These are phyloP conservation scores for Moelleriella libera DNA, from an alignment of 2,329 filamentous ascomycete species.

Conservation along the genomic window DNA sequence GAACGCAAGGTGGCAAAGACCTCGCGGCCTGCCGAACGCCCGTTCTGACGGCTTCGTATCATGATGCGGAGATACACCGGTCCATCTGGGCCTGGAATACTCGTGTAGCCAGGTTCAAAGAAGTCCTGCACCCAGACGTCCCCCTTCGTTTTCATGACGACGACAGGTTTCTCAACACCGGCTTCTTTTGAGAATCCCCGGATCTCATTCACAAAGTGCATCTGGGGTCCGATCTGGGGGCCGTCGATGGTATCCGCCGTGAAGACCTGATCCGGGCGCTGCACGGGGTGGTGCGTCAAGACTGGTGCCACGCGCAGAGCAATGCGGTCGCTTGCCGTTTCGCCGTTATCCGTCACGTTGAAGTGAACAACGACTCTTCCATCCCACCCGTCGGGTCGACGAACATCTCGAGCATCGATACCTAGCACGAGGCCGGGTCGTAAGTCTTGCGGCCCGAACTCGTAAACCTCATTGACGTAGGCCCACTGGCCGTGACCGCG, in stretches of 20 bases:
- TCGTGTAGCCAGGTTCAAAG: conserved; percentile 22
- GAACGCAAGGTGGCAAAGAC: conserved; percentile 17
- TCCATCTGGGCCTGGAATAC: conserved; percentile 21
- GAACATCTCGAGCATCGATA: conserved; percentile 19
- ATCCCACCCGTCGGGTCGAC: conserved; percentile 12
- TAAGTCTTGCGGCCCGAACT: conserved; percentile 14
- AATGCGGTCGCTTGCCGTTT: conserved; percentile 12
- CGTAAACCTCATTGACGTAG: conserved; percentile 11
- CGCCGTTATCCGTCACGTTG: conserved; percentile 10
- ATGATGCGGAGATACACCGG: conserved; percentile 11
- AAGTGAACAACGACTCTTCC: conserved; percentile 14
- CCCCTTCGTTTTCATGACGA: too few species aligned
- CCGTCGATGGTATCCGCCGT: neutral
- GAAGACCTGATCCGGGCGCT: conserved; percentile 14
- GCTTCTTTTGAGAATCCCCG: neutral
- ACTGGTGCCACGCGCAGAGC: conserved; percentile 21
- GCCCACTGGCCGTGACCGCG: conserved; percentile 9
- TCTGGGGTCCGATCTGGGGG: neutral
- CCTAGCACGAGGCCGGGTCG: conserved; percentile 17
- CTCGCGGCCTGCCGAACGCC: conserved; percentile 13
- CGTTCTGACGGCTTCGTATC: conserved; percentile 9
- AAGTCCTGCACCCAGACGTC: conserved; percentile 26
- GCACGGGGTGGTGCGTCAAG: conserved; percentile 21
- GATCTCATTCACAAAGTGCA: neutral
- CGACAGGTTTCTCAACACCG: conserved; percentile 3